Base-by-base conservation (phyloP, 768 basidiomycete species). In the Gelatoporia subvermispora region DNA sequence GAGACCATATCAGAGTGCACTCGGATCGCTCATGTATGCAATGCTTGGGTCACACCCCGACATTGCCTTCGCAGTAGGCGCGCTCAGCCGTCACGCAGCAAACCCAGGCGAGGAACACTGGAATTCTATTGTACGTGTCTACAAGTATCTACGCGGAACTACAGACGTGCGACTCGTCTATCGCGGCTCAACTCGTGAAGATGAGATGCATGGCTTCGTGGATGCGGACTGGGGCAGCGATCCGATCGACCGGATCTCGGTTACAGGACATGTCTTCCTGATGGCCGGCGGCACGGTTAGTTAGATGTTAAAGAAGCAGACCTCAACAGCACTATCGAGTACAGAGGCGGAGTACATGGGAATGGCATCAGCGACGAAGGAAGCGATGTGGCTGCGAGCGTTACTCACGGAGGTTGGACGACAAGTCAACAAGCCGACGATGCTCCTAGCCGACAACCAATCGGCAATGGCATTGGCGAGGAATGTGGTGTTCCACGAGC, bases 241-340 rank as follows among this genome's bases (percentile, higher is more conserved):
- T 7, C 11, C 36, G 34, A 49, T 40, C 4, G 25, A 50, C 22
- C 39, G 51, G 1, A 25, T 49, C 16, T 50, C 63, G n/a, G 60
- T 63, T 10, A 69, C 49, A 25, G 69, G 65, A 15, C 69, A 54
- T 48, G 63, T 45, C 9, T 69, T 61, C 60, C 58, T 61, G 8
- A 43, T 70, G 31, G 57, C 55, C 20, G 66, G 68, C 0, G 72
- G 66, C 5, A 57, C 68, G 2, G 58, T 78, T 5, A 52, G 61
- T 3, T 79, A 76, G 75, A 57, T 56, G 20, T 67, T 68, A 0
- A 62, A 66, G 41, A 63, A 68, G 42, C 77, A 80, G 49, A 51
- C 57, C 2, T 59, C 69, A 22, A 55, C 71, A 8, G 56, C 65
- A 3, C 61, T 70, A n/a, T n/a, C n/a, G n/a, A n/a, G n/a, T n/a